These are phyloP conservation scores for Hymenochaete sp. DNA, from an alignment of 1,284 basidiomycete species.

Conservation along the genomic window DNA sequence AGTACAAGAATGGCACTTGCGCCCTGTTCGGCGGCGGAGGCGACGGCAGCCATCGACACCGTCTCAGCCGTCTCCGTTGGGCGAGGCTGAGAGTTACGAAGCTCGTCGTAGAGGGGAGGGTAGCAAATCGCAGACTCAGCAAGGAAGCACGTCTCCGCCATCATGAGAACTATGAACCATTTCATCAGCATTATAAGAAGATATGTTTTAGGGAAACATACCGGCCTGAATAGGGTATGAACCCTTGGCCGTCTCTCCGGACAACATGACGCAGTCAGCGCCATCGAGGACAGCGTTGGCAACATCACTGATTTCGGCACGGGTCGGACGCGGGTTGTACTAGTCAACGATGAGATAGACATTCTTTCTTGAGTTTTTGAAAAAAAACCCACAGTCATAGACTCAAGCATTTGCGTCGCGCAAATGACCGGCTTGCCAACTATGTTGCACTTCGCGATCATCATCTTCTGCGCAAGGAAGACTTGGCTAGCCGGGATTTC, in stretches of 20 bases:
- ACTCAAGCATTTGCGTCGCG: slow-evolving; percentile 99
- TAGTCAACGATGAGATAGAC: slow-evolving; percentile 25
- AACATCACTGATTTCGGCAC: slow-evolving; percentile 95
- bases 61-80: slow-evolving; percentile 93
- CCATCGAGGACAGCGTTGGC: slow-evolving; percentile 97
- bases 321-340: slow-evolving; percentile 95
- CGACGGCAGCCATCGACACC: slow-evolving; percentile 87
- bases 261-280: slow-evolving; percentile 97
- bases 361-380: slow-evolving; percentile 18
- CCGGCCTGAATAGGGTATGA: slow-evolving; percentile 89
- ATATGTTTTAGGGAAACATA: slow-evolving; percentile 28
- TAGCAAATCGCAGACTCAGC: slow-evolving; percentile 93
- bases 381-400: slow-evolving; percentile 72
- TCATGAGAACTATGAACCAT: slow-evolving; percentile 72
- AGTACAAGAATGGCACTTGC: slow-evolving; percentile 93
- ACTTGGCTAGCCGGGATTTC: slow-evolving; percentile 98
- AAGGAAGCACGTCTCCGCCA: slow-evolving; percentile 95
- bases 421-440: slow-evolving; percentile 97
- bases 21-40: slow-evolving; percentile 89
- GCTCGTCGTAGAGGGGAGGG: slow-evolving; percentile 84
- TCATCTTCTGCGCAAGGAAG: slow-evolving; percentile 99
- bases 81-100: slow-evolving; percentile 68
- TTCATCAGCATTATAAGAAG: slow-evolving; percentile 18
- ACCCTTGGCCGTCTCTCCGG: slow-evolving; percentile 96
- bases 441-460: slow-evolving; percentile 98